Conservation (phyloP, 768 basidiomycete species). For the Trametes sanguinea region DNA sequence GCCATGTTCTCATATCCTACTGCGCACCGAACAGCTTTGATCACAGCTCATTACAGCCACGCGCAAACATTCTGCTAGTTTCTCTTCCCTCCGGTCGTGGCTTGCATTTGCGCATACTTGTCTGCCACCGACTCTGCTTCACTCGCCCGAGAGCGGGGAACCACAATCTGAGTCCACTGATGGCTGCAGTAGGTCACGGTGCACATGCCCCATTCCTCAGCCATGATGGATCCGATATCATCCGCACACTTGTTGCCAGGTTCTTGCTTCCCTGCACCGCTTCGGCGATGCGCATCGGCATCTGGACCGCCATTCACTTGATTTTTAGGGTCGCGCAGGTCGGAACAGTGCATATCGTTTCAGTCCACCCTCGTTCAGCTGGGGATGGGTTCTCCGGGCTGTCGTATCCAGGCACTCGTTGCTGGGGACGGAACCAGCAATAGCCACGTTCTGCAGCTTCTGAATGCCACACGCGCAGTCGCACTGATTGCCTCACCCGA, state of each 20-base stretch:
- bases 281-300: constrained; percentile 14
- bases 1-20: neutral
- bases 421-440: neutral
- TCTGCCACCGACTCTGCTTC: too few relatives aligned
- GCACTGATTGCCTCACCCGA: neutral
- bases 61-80: too few relatives aligned
- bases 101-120: too few relatives aligned
- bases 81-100: too few relatives aligned
- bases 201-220: neutral
- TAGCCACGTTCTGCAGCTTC: neutral
- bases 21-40: neutral
- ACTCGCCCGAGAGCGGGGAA: too few relatives aligned
- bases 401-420: constrained; percentile 6
- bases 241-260: neutral
- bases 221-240: neutral
- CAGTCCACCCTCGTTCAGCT: neutral
- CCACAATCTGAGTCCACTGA: too few relatives aligned
- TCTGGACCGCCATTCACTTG: constrained; percentile 13
- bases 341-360: constrained; percentile 6
- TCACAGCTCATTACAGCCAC: neutral
- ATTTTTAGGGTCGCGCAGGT: constrained; percentile 4
- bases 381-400: neutral
- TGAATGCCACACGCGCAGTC: neutral
- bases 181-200: too few relatives aligned
- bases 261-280: constrained; percentile 6